Evolutionary conservation across 768 basidiomycete genomes (phyloP), one percentile per base, ranked within the genome.

Genomic region (Tubosaeta sp.): DNA sequence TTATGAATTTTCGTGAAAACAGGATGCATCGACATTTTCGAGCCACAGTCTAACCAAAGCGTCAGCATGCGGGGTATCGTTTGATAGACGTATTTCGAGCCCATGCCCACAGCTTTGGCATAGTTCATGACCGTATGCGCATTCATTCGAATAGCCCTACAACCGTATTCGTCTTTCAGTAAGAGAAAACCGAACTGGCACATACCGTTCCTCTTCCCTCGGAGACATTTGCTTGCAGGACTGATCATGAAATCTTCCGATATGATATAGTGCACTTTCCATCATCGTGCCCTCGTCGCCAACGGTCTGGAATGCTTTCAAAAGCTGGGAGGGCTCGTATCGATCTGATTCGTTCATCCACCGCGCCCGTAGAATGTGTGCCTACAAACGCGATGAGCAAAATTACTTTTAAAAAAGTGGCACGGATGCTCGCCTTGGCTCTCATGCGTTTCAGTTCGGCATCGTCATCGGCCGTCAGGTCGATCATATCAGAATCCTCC

Each of bases 31-130:
- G 57, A 25, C n/a, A 34, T 36, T 34, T 51, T 64, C 10, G 51
- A 41, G n/a, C 87, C 93, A 52, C 90, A 67, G 66, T 96, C 94
- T 44, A 98, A 72, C 94, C 94, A 99, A 27, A 99, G 81, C 0
- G 94, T 98, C 9, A 99, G 76, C 55, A 97, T 76, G 35, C 96
- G 84, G 0, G 96, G 94, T 53, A 99, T 83, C 0, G 93, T 92
- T 65, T 95, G 95, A 66, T 95, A 98, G 21, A 95, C 86, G 66
- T 87, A 96, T 74, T 99, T 99, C 32, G 94, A 91, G 16, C 96
- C 96, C 62, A 77, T 71, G 60, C 75, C 74, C 41, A 94, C 82
- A 1, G 94, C 87, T 54, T 76, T 81, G 3, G 77, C 74, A 55
- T 86, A 95, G 56, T 78, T 73, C 61, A 76, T 76, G 60, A 93